phyloP scores from a whole-genome alignment of 768 basidiomycete species.

The Pholiota microspora region DNA sequence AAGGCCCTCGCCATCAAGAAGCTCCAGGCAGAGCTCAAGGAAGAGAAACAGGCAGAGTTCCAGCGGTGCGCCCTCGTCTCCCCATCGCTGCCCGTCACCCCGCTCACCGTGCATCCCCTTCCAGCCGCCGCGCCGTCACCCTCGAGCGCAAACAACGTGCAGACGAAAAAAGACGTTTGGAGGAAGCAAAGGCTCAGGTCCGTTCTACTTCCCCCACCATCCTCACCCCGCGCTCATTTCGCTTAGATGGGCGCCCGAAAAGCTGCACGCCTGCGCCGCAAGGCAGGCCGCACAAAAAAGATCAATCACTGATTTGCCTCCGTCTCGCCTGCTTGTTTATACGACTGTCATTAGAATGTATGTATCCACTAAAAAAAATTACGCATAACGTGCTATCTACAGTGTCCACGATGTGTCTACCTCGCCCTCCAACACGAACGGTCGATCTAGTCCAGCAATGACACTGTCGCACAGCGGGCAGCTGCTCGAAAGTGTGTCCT shows the following conservation, averaged over 20 bases:
- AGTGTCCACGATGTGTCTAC: constrained; percentile 76
- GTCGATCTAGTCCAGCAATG: constrained; percentile 79
- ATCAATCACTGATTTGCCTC: constrained; percentile 59
- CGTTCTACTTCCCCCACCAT: constrained; percentile 11
- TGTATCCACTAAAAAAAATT: constrained; percentile 6
- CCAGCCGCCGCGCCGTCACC: constrained; percentile 61
- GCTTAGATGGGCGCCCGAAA: constrained; percentile 78
- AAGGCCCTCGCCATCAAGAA: constrained; percentile 70
- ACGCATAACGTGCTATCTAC: constrained; percentile 29
- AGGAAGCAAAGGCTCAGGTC: constrained; percentile 67
- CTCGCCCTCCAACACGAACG: constrained; percentile 81
- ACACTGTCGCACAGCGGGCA: constrained; percentile 95
- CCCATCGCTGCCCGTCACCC: not conserved
- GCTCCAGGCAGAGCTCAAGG: constrained; percentile 68
- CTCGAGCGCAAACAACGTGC: constrained; percentile 68
- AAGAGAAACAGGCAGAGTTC: constrained; percentile 71
- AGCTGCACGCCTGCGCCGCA: constrained; percentile 69
- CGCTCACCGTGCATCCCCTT: not conserved
- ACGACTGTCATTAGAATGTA: constrained; percentile 11
- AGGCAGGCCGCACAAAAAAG: constrained; percentile 76
- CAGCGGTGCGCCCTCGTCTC: constrained; percentile 41
- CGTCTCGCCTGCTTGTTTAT: constrained; percentile 13
- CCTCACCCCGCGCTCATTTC: constrained; percentile 8
- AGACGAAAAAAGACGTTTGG: constrained; percentile 67
- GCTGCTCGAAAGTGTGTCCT: constrained; percentile 82